Conservation (phyloP, 176 grass and related monocot species). For the Hordeum vulgare region MorexV3_pseudomolecules_assembly NC_058520.1:292921150-292921649, state of each 20-base stretch:
- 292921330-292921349: background rate
- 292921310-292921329: background rate
- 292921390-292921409: conserved; percentile 63
- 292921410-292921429: conserved; percentile 58
- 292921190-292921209: background rate
- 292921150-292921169: background rate
- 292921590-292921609: too few species aligned
- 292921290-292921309: background rate
- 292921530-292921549: too few species aligned
- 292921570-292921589: too few species aligned
- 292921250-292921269: too few species aligned
- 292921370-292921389: background rate
- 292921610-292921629: too few species aligned
- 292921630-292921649: too few species aligned
- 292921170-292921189: background rate
- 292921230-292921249: too few species aligned
- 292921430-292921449: conserved; percentile 64
- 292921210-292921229: too few species aligned
- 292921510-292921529: too few species aligned
- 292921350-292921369: too few species aligned
- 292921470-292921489: conserved; percentile 43
- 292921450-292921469: conserved; percentile 42
- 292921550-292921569: too few species aligned
- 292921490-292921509: background rate
- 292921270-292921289: too few species aligned